Conservation (phyloP, 2,329 filamentous ascomycete species). For the Ophiostoma pallidulum region DNA sequence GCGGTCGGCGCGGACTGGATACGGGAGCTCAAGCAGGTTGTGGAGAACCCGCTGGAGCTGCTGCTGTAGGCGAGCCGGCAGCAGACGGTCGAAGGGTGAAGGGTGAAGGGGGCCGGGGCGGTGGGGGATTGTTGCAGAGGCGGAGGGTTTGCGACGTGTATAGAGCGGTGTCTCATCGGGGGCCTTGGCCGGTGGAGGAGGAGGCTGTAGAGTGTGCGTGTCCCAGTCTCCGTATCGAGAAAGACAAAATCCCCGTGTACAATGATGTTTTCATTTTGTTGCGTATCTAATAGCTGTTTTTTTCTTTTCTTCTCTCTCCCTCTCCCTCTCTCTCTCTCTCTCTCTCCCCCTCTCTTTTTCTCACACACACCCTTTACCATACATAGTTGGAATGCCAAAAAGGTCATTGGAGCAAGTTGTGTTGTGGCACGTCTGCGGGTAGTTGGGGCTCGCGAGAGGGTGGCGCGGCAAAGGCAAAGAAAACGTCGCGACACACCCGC, state of each 20-base stretch:
- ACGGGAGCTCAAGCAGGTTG: constrained; percentile 89
- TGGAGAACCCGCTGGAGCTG: constrained; percentile 95
- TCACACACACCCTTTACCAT: no score
- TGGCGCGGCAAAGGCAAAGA: no score
- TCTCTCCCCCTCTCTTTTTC: no score
- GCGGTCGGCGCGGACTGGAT: constrained; percentile 96
- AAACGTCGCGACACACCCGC: no score
- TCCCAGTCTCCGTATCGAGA: neutral
- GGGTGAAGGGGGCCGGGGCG: no score
- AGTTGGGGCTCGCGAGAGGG: neutral
- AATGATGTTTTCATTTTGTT: constrained; percentile 11
- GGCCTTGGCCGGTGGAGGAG: neutral
- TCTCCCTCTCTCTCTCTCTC: neutral
- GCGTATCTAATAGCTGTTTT: constrained; percentile 13
- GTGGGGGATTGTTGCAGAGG: no score
- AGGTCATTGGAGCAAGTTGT: neutral
- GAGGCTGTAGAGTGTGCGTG: no score
- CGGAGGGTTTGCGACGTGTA: no score
- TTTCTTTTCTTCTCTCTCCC: neutral
- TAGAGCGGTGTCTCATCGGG: no score
- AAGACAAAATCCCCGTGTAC: constrained; percentile 9
- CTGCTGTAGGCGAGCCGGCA: constrained; percentile 56
- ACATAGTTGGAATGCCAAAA: constrained; percentile 9
- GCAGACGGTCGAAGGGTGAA: no score
- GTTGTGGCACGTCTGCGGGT: no score